phyloP scores from a whole-genome alignment of 2,329 filamentous ascomycete species.

The Talaromyces atroroseus region DNA sequence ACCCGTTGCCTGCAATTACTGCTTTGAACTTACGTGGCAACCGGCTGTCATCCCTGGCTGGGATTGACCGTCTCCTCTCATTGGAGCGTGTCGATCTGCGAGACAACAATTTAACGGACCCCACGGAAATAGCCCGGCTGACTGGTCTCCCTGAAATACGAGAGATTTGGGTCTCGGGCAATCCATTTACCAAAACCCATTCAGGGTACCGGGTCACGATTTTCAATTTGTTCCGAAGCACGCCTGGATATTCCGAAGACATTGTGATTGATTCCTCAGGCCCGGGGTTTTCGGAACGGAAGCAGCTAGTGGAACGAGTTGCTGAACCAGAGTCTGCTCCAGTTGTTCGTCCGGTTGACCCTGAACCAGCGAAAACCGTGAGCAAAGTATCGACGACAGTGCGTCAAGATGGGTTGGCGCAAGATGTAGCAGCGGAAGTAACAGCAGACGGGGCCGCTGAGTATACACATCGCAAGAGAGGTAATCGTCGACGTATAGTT shows the following conservation, averaged over 20 bases:
- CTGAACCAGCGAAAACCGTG: conserved; percentile 60
- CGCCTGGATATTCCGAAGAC: conserved; percentile 85
- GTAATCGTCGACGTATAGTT: conserved; percentile 52
- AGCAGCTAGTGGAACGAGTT: conserved; percentile 74
- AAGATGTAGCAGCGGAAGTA: conserved; percentile 8
- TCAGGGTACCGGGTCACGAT: conserved; percentile 80
- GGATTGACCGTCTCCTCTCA: conserved; percentile 81
- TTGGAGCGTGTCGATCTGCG: conserved; percentile 85
- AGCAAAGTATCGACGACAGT: conserved; percentile 42
- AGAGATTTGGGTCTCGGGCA: conserved; percentile 88
- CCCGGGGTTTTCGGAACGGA: conserved; percentile 79
- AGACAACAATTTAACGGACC: conserved; percentile 87
- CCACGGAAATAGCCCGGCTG: conserved; percentile 79
- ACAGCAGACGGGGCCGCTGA: conserved; percentile 16
- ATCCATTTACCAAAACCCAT: conserved; percentile 85
- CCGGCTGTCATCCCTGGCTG: conserved; percentile 77
- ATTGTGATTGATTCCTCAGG: conserved; percentile 79
- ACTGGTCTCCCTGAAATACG: conserved; percentile 86
- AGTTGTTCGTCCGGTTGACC: conserved; percentile 64
- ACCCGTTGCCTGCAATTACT: conserved; percentile 82
- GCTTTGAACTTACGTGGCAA: conserved; percentile 89
- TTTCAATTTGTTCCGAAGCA: conserved; percentile 91
- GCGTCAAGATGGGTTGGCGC: conserved; percentile 14
- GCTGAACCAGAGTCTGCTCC: conserved; percentile 71
- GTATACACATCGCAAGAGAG: conserved; percentile 43